Conservation (phyloP, 73 alveolate genomes). For the Paramecium octaurelia region DNA sequence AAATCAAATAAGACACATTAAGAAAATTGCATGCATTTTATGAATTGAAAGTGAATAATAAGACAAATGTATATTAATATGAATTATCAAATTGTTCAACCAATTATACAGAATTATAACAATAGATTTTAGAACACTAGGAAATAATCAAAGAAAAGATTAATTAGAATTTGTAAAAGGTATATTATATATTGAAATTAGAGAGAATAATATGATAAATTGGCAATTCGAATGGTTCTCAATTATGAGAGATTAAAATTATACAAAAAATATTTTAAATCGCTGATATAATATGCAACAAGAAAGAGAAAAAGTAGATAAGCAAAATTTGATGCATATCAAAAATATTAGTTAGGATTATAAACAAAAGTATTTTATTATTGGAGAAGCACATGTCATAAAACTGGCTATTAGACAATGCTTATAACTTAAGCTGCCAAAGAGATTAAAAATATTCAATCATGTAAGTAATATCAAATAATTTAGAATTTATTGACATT, state of each 20-base stretch:
- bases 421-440: neutral
- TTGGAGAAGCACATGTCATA: slow-evolving; percentile 30
- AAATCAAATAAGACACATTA: neutral
- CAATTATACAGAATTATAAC: neutral
- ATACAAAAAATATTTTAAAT: neutral
- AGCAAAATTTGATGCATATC: neutral
- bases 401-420: neutral
- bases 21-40: neutral
- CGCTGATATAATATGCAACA: neutral
- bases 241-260: neutral
- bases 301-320: neutral
- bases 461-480: neutral
- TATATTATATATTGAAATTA: neutral
- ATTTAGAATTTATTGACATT: neutral
- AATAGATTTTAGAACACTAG: neutral
- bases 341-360: neutral
- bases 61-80: neutral
- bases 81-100: neutral
- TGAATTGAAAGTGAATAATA: neutral
- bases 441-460: neutral
- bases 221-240: neutral
- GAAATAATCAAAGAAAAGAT: neutral
- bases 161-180: neutral
- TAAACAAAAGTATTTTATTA: neutral
- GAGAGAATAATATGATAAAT: neutral